Evolutionary conservation across 495 filamentous ascomycete species (phyloP), one percentile per base, ranked within the genome.

Genomic region (Penicillium tannophilum): DNA sequence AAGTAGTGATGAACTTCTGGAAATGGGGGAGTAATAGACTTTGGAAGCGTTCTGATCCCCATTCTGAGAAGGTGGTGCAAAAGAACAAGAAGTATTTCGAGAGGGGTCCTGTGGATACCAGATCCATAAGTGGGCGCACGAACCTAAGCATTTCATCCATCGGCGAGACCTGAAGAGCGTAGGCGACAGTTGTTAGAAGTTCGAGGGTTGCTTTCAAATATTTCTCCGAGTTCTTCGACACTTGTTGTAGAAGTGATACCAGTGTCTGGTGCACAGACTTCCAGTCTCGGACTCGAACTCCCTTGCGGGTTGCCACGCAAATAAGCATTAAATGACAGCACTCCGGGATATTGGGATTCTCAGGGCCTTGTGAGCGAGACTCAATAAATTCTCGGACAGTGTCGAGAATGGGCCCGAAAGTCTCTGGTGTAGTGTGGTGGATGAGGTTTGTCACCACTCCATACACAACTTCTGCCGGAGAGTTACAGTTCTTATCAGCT

Each of bases 371-470:
- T 14, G 72, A 71, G 51, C 66, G 68, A 20, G 55, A 56, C 56
- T 71, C 74, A 58, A 81, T 74, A 55, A 83, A 76, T 11, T 83
- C 77, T 42, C 84, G 68, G 11, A 91, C 74, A 0, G 76, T 71
- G 39, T 87, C 81, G 11, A 90, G 65, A 3, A 90, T 70, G 19
- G 88, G 82, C 36, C 77, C 71, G 53, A 82, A 82, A 6, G 73
- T 91, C 17, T 91, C 87, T 6, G 84, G 63, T 43, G 84, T 88
- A 2, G 90, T 88, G 67, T 93, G 87, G 70, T 98, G 95, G 50
- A 97, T 84, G 36, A 91, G 71, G 64, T 87, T 90, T 31, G 88
- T 85, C 24, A 97, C 72, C 31, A 91, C 82, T 10, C 93, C 94
- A 55, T 78, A 80, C 33, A 89, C 77, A 47, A 96, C 80, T 20